phyloP scores from a whole-genome alignment of 2,329 filamentous ascomycete genomes.

The Zasmidium cellare region DNA sequence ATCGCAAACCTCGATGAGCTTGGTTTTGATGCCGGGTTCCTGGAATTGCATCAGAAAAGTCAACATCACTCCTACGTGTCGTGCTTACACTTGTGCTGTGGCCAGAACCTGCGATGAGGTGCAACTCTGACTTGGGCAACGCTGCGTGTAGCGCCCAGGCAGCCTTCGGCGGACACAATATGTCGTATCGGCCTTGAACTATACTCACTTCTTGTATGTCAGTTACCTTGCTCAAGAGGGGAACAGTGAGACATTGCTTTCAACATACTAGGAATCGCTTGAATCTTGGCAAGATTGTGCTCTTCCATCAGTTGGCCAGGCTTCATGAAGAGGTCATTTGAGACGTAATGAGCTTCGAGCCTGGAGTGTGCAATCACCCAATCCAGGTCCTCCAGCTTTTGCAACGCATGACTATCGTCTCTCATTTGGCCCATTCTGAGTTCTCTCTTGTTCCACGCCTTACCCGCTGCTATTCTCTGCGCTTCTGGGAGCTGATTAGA shows the following conservation, averaged over 20 bases:
- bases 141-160: conserved; percentile 10
- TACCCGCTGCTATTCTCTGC: neutral
- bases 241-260: no score
- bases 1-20: conserved; percentile 4
- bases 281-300: conserved; percentile 8
- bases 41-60: neutral
- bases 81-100: conserved; percentile 4
- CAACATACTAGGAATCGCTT: conserved; percentile 7
- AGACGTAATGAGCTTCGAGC: no score
- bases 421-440: conserved; percentile 6
- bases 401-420: neutral
- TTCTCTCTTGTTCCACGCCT: neutral
- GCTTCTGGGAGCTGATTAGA: neutral
- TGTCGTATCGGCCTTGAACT: conserved; percentile 11
- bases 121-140: conserved; percentile 4
- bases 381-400: conserved; percentile 4
- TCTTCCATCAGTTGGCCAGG: conserved; percentile 6
- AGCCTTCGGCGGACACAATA: conserved; percentile 6
- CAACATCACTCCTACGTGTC: no score
- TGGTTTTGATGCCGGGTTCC: neutral
- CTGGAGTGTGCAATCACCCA: neutral
- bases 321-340: conserved; percentile 6
- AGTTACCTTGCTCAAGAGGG: no score
- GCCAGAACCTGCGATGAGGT: conserved; percentile 8
- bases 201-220: conserved; percentile 3